Base-by-base conservation (phyloP, 164 flowering plant genomes). In the Macadamia tetraphylla region DNA sequence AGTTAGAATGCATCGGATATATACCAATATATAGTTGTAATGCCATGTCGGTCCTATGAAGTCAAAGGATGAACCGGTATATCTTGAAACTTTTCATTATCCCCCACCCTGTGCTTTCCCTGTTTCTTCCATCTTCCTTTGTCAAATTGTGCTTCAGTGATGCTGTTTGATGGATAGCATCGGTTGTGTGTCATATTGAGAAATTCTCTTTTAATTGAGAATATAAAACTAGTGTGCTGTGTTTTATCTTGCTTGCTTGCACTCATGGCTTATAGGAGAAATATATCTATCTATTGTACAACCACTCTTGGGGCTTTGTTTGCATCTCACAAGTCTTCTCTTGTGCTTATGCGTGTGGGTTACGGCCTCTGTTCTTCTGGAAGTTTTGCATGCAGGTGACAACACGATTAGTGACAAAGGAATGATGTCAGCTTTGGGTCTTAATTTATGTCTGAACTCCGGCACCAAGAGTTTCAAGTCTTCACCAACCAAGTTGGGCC, bases 121-220 rank as follows among this genome's bases (percentile, higher is more conserved):
- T 23, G 23, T 32, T 32, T 71, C 64, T 23, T 23, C 23, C 23
- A 23, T 23, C 23, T 23, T 23, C 23, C 23, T 23, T 23, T 23
- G 23, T 23, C 14, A 44, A 72, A 77, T 72, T 73, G 43, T 74
- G 53, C 66, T 71, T n/a, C 67, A 62, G 67, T 61, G 68, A 81
- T 73, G 74, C 66, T 70, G 74, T 77, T 75, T 77, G 74, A 70
- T 77, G 74, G 79, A 73, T 76, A 73, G 71, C 70, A 75, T 74
- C 60, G 78, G 72, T 66, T 68, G 80, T 77, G 74, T 78, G 84
- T 69, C 77, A 70, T 71, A 67, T 60, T 68, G 46, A 64, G 23
- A 69, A 64, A 42, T 23, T 49, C 32, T 17, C 66, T 66, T 23
- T 9, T 6, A 48, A 43, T 10, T 18, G 23, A 58, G 60, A n/a